Percentiles rank a stretch among this genome's conserved stretches.
Evolutionary conservation across 768 basidiomycete species (phyloP).

Genomic region (Termitomyces sp.): DNA sequence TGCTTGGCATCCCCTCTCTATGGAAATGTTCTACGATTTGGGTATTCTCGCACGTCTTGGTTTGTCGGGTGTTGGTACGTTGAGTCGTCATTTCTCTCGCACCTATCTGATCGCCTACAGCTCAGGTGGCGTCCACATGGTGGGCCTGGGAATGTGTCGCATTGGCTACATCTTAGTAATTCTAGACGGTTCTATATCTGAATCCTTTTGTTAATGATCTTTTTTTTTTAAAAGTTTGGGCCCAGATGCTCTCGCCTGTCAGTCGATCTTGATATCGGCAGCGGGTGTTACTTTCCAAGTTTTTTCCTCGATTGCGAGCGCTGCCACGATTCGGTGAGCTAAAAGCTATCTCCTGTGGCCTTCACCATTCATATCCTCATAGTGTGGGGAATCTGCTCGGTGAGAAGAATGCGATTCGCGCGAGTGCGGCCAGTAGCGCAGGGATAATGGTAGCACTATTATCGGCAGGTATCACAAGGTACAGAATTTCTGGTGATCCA

Average conservation of each 20-base stretch:
- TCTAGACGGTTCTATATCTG: too few species aligned
- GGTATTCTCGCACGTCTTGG: conserved; percentile 68
- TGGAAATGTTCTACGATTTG: conserved; percentile 57
- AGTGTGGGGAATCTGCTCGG: conserved; percentile 11
- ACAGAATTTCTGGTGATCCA: not conserved
- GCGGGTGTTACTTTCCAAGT: conserved; percentile 69
- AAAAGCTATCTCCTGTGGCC: too few species aligned
- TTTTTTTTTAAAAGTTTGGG: not conserved
- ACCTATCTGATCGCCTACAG: conserved; percentile 18
- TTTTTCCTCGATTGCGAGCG: conserved; percentile 74
- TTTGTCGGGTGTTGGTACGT: conserved; percentile 53
- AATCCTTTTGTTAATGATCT: not conserved
- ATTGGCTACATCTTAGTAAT: not conserved
- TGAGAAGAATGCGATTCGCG: conserved; percentile 7
- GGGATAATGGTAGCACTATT: conserved; percentile 43
- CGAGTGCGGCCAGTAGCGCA: conserved; percentile 31
- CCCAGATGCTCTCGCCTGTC: not conserved
- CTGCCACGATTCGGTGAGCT: conserved; percentile 69
- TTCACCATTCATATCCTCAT: not conserved
- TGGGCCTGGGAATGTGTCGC: conserved; percentile 1
- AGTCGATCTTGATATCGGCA: not conserved
- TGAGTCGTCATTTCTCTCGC: not conserved
- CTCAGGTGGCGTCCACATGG: conserved; percentile 41
- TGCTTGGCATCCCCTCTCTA: conserved; percentile 76
- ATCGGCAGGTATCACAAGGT: not conserved